These are phyloP conservation scores for Puccinia horiana DNA, from an alignment of 1,284 basidiomycete genomes.

Conservation along the genomic window DNA sequence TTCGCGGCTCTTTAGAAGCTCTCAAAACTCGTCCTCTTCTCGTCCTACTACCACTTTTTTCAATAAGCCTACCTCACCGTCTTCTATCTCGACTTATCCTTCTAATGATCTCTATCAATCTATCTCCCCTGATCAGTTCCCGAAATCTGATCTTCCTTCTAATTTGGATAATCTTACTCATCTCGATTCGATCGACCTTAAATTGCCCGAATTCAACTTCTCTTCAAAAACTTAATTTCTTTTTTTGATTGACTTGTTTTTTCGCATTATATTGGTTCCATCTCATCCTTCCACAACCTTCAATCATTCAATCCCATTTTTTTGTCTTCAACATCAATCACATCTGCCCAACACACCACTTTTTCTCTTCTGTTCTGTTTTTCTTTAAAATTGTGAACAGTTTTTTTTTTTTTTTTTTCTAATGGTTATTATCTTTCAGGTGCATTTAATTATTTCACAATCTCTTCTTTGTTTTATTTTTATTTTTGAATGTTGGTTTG, in stretches of 20 bases:
- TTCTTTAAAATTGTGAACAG: neutral
- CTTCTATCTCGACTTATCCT: neutral
- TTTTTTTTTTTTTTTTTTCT: no score
- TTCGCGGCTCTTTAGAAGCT: neutral
- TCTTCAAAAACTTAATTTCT: neutral
- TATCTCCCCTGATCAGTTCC: neutral
- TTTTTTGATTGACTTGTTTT: neutral
- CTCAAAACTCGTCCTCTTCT: neutral
- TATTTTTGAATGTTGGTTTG: no score
- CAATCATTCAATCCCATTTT: neutral
- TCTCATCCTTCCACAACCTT: neutral
- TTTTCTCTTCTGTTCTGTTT: neutral
- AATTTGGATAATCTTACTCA: neutral
- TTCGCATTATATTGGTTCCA: neutral
- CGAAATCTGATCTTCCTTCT: neutral
- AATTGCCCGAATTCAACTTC: constrained; percentile 33
- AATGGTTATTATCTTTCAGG: no score
- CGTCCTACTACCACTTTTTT: neutral
- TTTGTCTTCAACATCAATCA: neutral
- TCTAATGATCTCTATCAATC: neutral
- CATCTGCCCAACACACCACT: neutral
- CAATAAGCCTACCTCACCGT: neutral
- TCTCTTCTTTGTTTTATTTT: no score
- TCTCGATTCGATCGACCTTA: neutral
- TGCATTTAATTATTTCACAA: no score